These are phyloP conservation scores for Suillus weaverae DNA, from an alignment of 768 basidiomycete species.

Conservation along the genomic window DNA sequence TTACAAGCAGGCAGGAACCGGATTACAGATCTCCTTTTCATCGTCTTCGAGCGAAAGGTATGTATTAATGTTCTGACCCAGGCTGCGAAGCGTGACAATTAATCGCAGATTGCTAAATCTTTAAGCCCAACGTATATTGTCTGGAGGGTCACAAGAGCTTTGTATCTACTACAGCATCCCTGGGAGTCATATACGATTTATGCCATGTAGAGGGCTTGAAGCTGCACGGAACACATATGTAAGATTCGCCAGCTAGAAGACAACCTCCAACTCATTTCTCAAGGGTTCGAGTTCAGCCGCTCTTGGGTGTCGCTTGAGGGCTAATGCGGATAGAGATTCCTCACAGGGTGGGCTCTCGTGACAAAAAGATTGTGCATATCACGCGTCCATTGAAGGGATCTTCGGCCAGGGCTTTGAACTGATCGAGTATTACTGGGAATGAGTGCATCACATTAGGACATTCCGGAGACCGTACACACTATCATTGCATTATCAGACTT, in stretches of 20 bases:
- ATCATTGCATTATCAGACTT: background rate
- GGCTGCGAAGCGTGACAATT: background rate
- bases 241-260: no score
- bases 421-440: background rate
- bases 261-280: constrained; percentile 8
- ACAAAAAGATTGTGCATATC: background rate
- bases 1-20: background rate
- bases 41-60: background rate
- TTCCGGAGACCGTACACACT: background rate
- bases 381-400: no score
- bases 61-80: background rate
- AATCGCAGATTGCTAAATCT: background rate
- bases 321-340: constrained; percentile 37
- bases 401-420: background rate
- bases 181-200: background rate
- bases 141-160: background rate
- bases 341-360: background rate
- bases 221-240: no score
- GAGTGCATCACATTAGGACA: no score
- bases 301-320: constrained; percentile 43
- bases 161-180: background rate
- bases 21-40: background rate
- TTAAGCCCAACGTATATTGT: background rate
- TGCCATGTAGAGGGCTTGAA: no score
- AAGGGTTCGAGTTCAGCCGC: constrained; percentile 27